phyloP scores from a whole-genome alignment of 1,284 basidiomycete species.

The Athelia psychrophila region DNA sequence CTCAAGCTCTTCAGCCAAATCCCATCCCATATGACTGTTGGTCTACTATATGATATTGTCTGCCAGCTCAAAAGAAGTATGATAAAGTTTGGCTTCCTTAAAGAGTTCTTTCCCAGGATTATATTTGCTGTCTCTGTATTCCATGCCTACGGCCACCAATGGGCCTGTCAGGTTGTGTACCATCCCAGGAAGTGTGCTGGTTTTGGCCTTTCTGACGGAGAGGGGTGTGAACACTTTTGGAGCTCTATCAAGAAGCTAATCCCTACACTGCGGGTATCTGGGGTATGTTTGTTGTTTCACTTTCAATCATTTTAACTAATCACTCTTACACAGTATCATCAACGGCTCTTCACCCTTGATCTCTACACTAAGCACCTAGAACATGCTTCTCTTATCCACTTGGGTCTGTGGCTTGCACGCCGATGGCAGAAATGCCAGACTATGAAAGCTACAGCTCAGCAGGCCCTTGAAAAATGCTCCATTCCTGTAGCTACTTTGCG shows the following conservation, averaged over 20 bases:
- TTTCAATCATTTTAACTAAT: neutral
- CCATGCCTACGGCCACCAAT: constrained; percentile 21
- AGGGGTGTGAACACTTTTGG: constrained; percentile 23
- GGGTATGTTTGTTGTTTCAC: constrained; percentile 9
- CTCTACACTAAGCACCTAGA: constrained; percentile 6
- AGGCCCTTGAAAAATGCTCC: no score
- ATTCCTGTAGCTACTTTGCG: neutral
- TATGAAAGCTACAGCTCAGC: no score
- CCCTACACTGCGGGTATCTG: constrained; percentile 10
- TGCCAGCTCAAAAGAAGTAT: constrained; percentile 15
- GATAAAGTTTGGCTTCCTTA: constrained; percentile 6
- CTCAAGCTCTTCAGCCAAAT: constrained; percentile 15
- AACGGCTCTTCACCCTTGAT: constrained; percentile 9
- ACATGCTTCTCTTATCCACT: neutral
- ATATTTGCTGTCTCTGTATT: constrained; percentile 15
- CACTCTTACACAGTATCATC: constrained; percentile 7
- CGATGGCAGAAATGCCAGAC: no score
- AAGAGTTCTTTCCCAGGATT: constrained; percentile 5
- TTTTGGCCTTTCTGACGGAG: constrained; percentile 20
- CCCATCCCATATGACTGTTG: constrained; percentile 10
- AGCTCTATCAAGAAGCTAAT: constrained; percentile 14
- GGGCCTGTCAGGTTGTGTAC: constrained; percentile 21
- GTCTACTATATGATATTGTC: constrained; percentile 17
- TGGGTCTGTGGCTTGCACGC: no score
- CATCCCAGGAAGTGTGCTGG: constrained; percentile 16